phyloP scores from a whole-genome alignment of 2,329 filamentous ascomycete species.

The Hortaea sp. region DNA sequence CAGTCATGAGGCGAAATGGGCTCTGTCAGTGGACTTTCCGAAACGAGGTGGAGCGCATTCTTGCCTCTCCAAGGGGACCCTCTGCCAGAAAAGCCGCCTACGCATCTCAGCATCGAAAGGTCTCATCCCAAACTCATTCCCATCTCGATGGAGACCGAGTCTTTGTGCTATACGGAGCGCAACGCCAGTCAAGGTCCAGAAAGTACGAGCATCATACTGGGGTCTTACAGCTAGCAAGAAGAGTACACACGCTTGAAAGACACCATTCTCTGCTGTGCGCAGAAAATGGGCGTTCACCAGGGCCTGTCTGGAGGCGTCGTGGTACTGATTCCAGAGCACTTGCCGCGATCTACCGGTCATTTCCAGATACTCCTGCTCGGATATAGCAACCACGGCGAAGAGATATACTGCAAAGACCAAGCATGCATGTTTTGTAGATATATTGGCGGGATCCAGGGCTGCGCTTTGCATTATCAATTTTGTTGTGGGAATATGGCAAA shows the following conservation, averaged over 20 bases:
- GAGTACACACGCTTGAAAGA: conserved; percentile 57
- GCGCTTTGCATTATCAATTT: conserved; percentile 41
- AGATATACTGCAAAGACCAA: conserved; percentile 54
- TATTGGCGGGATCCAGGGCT: conserved; percentile 37
- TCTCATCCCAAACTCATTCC: conserved; percentile 38
- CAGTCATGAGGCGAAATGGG: conserved; percentile 17
- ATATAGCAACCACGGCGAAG: conserved; percentile 42
- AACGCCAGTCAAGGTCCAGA: conserved; percentile 56
- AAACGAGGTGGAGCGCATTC: too few relatives aligned
- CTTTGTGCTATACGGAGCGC: conserved; percentile 51
- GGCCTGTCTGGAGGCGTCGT: conserved; percentile 50
- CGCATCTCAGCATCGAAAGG: conserved; percentile 51
- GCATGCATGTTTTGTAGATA: conserved; percentile 48
- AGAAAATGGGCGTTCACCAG: conserved; percentile 58
- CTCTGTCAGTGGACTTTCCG: conserved; percentile 20
- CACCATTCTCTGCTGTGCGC: conserved; percentile 52
- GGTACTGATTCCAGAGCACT: conserved; percentile 31
- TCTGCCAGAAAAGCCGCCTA: conserved; percentile 52
- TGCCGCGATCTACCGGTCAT: conserved; percentile 42
- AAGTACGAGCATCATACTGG: conserved; percentile 39
- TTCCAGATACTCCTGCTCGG: conserved; percentile 35
- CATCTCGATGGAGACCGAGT: conserved; percentile 53
- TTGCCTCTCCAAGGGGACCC: conserved; percentile 54
- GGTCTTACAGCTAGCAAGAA: conserved; percentile 41
- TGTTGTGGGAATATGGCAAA: conserved; percentile 54